These are phyloP conservation scores for Pythium rishiriense DNA, from an alignment of 352 stramenopile species.

Conservation along the genomic window DNA sequence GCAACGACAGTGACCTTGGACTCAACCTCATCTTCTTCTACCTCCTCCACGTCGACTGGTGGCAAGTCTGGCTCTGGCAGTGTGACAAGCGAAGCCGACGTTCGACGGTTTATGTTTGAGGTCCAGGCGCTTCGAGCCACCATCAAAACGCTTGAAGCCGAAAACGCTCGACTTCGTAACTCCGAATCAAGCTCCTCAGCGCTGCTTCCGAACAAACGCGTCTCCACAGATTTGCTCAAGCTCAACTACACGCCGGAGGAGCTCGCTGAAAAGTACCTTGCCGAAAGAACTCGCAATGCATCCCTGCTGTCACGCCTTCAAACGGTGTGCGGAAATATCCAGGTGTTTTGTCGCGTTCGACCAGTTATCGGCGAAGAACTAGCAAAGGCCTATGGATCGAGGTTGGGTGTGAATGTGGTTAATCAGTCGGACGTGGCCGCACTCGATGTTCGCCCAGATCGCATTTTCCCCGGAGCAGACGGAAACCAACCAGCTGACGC, in stretches of 20 bases:
- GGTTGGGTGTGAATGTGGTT: conserved; percentile 76
- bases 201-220: conserved; percentile 43
- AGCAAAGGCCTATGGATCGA: conserved; percentile 52
- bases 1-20: conserved; percentile 37
- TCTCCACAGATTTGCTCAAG: conserved; percentile 67
- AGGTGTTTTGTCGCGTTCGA: conserved; percentile 92
- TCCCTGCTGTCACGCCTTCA: conserved; percentile 78
- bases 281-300: conserved; percentile 80
- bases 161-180: conserved; percentile 56
- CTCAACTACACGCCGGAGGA: conserved; percentile 67
- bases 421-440: conserved; percentile 82
- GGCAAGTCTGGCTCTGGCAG: neutral
- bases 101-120: conserved; percentile 36
- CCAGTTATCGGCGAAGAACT: conserved; percentile 80
- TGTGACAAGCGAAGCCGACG: conserved; percentile 15
- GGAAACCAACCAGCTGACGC: conserved; percentile 20
- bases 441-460: conserved; percentile 72
- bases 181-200: conserved; percentile 41
- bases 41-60: conserved; percentile 14
- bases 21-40: conserved; percentile 12
- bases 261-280: conserved; percentile 86
- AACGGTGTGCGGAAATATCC: conserved; percentile 92
- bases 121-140: conserved; percentile 55
- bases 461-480: conserved; percentile 34
- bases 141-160: conserved; percentile 52